Percentiles rank a stretch among this genome's conserved stretches.
phyloP scores from a whole-genome alignment of 2,329 filamentous ascomycete species.

The Thelonectria olida region DNA sequence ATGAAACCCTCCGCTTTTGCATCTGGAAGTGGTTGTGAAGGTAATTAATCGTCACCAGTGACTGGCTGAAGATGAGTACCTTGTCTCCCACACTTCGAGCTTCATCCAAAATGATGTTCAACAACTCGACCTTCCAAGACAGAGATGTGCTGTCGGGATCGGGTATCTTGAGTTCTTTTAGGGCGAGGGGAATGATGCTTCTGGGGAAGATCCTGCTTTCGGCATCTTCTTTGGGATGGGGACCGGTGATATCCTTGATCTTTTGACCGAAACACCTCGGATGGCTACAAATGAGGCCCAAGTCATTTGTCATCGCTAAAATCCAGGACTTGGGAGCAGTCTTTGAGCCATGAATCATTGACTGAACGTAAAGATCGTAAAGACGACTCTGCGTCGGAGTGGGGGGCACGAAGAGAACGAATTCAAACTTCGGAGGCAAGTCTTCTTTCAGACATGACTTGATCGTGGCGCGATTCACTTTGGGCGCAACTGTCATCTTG shows the following conservation, averaged over 20 bases:
- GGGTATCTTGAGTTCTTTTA: conserved; percentile 48
- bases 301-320: conserved; percentile 49
- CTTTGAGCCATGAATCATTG: conserved; percentile 4
- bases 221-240: background rate
- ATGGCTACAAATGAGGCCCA: conserved; percentile 63
- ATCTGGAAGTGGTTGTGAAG: conserved; percentile 65
- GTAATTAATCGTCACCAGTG: conserved; percentile 74
- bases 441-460: conserved; percentile 68
- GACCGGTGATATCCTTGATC: conserved; percentile 28
- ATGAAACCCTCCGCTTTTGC: conserved; percentile 58
- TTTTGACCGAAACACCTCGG: conserved; percentile 57
- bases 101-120: conserved; percentile 75
- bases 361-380: conserved; percentile 63
- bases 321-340: conserved; percentile 30
- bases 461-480: conserved; percentile 80
- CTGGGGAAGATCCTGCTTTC: conserved; percentile 36
- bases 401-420: conserved; percentile 78
- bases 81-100: conserved; percentile 73
- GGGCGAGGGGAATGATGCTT: conserved; percentile 40
- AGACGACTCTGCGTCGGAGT: conserved; percentile 70
- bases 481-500: conserved; percentile 77
- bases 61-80: conserved; percentile 83
- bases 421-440: conserved; percentile 81
- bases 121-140: conserved; percentile 74
- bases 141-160: conserved; percentile 57